phyloP scores from a whole-genome alignment of 257 asterid genomes.

The Plantago major region DNA sequence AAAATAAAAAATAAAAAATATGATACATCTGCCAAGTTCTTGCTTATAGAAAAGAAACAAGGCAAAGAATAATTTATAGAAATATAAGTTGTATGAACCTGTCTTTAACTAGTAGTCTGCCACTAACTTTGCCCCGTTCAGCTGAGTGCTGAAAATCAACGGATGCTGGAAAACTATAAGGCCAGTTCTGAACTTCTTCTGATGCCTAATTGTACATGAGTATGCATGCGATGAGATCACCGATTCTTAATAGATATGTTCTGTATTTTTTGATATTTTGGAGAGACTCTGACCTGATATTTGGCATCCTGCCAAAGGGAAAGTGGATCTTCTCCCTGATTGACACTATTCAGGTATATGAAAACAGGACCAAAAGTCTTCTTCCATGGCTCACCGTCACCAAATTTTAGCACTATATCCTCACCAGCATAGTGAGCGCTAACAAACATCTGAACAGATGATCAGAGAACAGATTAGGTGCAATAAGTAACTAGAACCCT shows the following conservation, averaged over 20 bases:
- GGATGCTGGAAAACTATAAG: conserved; percentile 69
- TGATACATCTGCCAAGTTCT: not conserved
- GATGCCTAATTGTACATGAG: conserved; percentile 29
- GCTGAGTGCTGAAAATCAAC: conserved; percentile 50
- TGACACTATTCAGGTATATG: conserved; percentile 52
- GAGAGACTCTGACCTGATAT: conserved; percentile 35
- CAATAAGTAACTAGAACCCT: not conserved
- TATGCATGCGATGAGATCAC: not conserved
- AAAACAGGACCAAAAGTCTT: conserved; percentile 86
- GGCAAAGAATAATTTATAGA: not conserved
- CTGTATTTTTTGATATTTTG: not conserved
- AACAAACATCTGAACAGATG: conserved; percentile 54
- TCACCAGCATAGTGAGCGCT: conserved; percentile 78
- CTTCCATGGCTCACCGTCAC: conserved; percentile 73
- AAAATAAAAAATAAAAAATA: conserved; percentile 7
- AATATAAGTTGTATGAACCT: conserved; percentile 28
- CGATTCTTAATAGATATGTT: not conserved
- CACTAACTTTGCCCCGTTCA: conserved; percentile 49
- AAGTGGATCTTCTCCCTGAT: conserved; percentile 37
- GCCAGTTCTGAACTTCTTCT: conserved; percentile 64
- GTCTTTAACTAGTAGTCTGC: conserved; percentile 57
- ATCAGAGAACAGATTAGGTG: not conserved
- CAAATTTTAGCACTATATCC: conserved; percentile 55
- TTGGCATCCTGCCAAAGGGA: conserved; percentile 72
- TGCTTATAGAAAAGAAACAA: not conserved